A percentile compares a stretch with the other conserved stretches of the same genome.
Evolutionary conservation across 768 basidiomycete species (phyloP).

Genomic region (Mycena alexandri): DNA sequence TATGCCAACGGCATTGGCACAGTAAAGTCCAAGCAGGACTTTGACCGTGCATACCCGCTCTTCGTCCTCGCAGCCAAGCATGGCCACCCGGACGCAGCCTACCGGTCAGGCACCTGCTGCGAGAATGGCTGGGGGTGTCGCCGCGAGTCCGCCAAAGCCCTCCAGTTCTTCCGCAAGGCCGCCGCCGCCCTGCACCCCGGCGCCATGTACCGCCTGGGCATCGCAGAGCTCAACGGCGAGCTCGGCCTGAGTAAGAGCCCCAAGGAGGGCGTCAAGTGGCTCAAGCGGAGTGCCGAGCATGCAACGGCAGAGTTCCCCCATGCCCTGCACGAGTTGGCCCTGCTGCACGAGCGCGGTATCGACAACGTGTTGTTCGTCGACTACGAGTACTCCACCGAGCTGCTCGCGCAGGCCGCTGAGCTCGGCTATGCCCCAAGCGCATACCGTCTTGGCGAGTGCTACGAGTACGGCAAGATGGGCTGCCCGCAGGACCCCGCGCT

Average conservation of each 20-base stretch:
- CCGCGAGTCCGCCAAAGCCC: conserved; percentile 90
- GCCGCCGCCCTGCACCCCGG: conserved; percentile 92
- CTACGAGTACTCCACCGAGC: conserved; percentile 93
- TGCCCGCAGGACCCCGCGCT: conserved; percentile 97
- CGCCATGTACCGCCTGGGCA: conserved; percentile 96
- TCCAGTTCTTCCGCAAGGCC: conserved; percentile 95
- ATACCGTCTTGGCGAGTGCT: conserved; percentile 96
- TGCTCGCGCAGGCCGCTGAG: conserved; percentile 95
- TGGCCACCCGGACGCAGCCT: conserved; percentile 94
- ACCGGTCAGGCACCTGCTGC: conserved; percentile 96
- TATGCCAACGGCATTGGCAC: conserved; percentile 99
- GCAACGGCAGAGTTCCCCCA: conserved; percentile 97
- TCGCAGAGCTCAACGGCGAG: conserved; percentile 96
- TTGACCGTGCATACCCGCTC: conserved; percentile 95
- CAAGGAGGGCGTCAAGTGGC: conserved; percentile 98
- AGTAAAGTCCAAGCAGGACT: conserved; percentile 90
- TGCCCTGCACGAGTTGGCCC: conserved; percentile 93
- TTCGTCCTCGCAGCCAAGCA: conserved; percentile 98
- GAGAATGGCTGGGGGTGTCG: conserved; percentile 99
- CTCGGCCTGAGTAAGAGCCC: conserved; percentile 87
- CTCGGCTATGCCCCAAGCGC: conserved; percentile 97
- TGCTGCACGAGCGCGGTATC: conserved; percentile 96
- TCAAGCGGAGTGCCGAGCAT: conserved; percentile 95
- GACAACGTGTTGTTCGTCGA: conserved; percentile 98
- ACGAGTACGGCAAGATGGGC: conserved; percentile 99